Conservation (phyloP, 1,139 yeast genomes). For the Lodderomyces metapsilosis region DNA sequence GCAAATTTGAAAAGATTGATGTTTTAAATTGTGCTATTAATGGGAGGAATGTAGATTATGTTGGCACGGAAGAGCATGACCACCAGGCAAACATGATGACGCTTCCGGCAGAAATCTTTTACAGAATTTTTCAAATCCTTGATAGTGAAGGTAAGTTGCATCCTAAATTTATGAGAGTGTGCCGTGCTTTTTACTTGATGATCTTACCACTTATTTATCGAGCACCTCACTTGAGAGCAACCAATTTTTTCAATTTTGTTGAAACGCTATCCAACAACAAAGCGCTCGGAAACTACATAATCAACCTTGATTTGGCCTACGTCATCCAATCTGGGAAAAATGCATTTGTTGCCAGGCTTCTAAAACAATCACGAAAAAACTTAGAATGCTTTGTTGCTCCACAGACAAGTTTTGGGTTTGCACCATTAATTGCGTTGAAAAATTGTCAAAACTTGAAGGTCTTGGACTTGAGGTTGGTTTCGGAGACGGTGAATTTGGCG, state of each 20-base stretch:
- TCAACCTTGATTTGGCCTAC: constrained; percentile 64
- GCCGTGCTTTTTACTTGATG: constrained; percentile 57
- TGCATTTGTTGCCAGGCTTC: constrained; percentile 78
- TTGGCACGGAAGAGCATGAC: constrained; percentile 15
- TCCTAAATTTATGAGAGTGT: constrained; percentile 58
- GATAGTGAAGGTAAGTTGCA: constrained; percentile 33
- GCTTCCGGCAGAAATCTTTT: constrained; percentile 62
- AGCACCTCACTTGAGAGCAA: constrained; percentile 60
- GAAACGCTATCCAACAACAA: constrained; percentile 57
- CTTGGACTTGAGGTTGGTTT: constrained; percentile 81
- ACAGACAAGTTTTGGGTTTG: constrained; percentile 89
- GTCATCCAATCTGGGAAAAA: constrained; percentile 93
- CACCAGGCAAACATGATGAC: constrained; percentile 21
- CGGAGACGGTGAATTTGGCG: constrained; percentile 82
- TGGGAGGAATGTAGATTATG: constrained; percentile 18
- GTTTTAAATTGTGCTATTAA: constrained; percentile 36
- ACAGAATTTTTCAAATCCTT: constrained; percentile 47
- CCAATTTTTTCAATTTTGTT: constrained; percentile 71
- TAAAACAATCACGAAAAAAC: constrained; percentile 68
- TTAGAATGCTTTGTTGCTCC: constrained; percentile 80
- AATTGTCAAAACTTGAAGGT: constrained; percentile 63
- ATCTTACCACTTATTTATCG: constrained; percentile 64
- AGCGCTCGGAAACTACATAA: constrained; percentile 44
- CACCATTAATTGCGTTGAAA: constrained; percentile 78
- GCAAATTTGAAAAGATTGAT: constrained; percentile 48